Percentiles rank a stretch among this genome's conserved stretches.
These are phyloP conservation scores for Oenanthe javanica DNA, from an alignment of 140 eudicot genomes.

Conservation along the genomic window DNA sequence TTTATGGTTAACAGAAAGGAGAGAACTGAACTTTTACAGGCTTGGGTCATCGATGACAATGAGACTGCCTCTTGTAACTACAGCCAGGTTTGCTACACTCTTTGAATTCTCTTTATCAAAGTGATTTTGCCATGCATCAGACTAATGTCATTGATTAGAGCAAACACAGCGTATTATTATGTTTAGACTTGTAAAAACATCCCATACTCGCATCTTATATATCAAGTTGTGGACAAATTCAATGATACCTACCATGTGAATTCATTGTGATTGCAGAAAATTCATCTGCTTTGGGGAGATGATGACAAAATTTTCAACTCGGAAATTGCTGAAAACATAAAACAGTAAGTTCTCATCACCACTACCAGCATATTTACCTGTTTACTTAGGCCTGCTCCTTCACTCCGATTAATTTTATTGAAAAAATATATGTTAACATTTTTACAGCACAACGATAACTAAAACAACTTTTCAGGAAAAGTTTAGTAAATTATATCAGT, in stretches of 20 bases:
- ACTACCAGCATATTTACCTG: background rate
- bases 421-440: background rate
- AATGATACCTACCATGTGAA: background rate
- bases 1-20: slow-evolving; percentile 38
- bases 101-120: background rate
- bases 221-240: background rate
- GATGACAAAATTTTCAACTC: slow-evolving; percentile 41
- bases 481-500: background rate
- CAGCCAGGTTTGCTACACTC: slow-evolving; percentile 29
- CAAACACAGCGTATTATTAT: background rate
- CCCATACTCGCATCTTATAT: background rate
- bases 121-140: background rate
- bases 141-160: background rate
- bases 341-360: slow-evolving; percentile 31
- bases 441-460: background rate
- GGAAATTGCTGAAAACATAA: slow-evolving; percentile 36
- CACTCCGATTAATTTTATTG: background rate
- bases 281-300: slow-evolving; percentile 56
- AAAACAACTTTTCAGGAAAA: background rate
- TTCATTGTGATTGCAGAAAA: slow-evolving; percentile 22
- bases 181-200: background rate
- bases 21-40: slow-evolving; percentile 39
- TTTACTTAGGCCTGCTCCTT: background rate
- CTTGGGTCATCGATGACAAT: slow-evolving; percentile 37
- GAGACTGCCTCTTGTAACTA: slow-evolving; percentile 23